These are phyloP conservation scores for Phaeolepiota aurea DNA, from an alignment of 768 basidiomycete species.

Conservation along the genomic window DNA sequence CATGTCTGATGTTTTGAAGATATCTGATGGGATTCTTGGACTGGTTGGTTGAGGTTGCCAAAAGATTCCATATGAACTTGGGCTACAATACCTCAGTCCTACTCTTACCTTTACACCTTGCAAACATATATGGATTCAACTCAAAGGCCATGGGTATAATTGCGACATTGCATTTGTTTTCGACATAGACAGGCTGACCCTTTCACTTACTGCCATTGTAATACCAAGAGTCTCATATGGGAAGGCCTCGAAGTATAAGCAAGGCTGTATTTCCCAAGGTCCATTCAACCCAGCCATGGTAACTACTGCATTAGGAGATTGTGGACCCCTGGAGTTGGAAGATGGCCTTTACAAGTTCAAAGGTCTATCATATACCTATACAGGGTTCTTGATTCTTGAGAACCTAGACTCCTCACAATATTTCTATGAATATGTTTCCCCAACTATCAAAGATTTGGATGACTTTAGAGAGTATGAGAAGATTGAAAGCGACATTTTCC, in stretches of 20 bases:
- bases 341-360: not conserved
- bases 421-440: not conserved
- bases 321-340: not conserved
- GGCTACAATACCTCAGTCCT: not conserved
- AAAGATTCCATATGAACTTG: not conserved
- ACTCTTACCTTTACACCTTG: not conserved
- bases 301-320: too few species aligned
- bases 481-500: not conserved
- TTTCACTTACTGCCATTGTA: not conserved
- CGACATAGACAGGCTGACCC: not conserved
- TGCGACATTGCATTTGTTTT: not conserved
- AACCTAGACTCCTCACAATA: not conserved
- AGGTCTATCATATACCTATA: not conserved
- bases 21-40: not conserved
- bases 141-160: not conserved
- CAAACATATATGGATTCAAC: not conserved
- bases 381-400: not conserved
- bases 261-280: not conserved
- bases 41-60: not conserved
- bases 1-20: not conserved
- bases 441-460: not conserved
- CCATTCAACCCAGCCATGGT: not conserved
- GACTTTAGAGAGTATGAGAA: not conserved
- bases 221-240: not conserved
- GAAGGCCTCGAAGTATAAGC: not conserved